Evolutionary conservation across 345 rosid species (phyloP).

Genomic region (Durio zibethinus): DNA sequence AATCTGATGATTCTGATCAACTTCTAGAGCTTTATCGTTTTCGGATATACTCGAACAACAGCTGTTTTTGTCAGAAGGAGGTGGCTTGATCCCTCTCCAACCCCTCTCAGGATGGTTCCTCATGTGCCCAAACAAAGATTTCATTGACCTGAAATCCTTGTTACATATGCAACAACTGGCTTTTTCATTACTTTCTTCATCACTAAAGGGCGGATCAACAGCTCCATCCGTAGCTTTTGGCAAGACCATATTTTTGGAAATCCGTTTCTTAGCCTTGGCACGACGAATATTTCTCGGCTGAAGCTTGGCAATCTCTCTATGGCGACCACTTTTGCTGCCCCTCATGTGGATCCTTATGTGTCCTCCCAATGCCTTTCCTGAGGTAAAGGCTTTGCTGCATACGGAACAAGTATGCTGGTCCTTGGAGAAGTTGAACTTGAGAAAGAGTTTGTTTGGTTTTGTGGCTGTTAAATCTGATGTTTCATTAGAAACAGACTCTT

Average conservation of each 20-base stretch:
- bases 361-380: constrained; percentile 44
- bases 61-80: constrained; percentile 23
- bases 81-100: constrained; percentile 61
- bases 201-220: background rate
- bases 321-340: background rate
- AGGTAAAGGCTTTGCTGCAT: constrained; percentile 31
- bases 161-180: constrained; percentile 37
- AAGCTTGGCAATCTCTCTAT: background rate
- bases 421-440: constrained; percentile 5
- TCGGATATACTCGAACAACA: constrained; percentile 15
- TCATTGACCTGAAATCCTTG: constrained; percentile 36
- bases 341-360: constrained; percentile 40
- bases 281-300: background rate
- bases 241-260: background rate
- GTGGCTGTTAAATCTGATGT: background rate
- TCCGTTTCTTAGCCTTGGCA: background rate
- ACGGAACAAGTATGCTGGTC: constrained; percentile 25
- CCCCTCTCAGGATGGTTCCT: constrained; percentile 68
- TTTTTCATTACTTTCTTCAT: background rate
- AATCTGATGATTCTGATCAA: background rate
- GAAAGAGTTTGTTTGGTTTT: background rate
- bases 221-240: background rate
- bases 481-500: background rate
- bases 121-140: constrained; percentile 79
- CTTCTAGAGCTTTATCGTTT: background rate